phyloP scores from a whole-genome alignment of 768 basidiomycete genomes.

The Saitozyma sp. region DNA sequence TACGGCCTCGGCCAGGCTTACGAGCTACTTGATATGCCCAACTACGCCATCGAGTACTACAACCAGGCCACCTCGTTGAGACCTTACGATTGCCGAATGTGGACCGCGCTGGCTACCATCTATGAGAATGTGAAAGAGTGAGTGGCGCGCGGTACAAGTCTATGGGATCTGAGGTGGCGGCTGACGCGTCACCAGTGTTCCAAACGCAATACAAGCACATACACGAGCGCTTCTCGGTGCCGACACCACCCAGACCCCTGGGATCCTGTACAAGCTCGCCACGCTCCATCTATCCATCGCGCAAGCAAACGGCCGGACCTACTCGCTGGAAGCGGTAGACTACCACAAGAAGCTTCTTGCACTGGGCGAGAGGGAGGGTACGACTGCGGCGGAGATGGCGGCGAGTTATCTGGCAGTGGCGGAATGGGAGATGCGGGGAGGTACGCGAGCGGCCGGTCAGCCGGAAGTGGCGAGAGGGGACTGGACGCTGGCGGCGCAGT shows the following conservation, averaged over 20 bases:
- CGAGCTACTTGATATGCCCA: conserved; percentile 92
- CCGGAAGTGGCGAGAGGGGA: conserved; percentile 52
- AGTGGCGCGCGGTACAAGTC: conserved; percentile 28
- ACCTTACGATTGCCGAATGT: conserved; percentile 95
- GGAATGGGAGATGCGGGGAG: conserved; percentile 63
- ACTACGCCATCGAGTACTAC: conserved; percentile 94
- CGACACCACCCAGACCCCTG: conserved; percentile 44
- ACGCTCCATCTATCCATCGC: conserved; percentile 36
- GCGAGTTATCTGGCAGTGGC: conserved; percentile 83
- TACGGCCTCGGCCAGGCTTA: conserved; percentile 98
- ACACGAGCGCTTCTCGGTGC: conserved; percentile 70
- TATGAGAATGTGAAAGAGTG: conserved; percentile 89
- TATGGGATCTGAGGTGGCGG: neutral
- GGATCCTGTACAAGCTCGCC: conserved; percentile 48
- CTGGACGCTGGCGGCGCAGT: conserved; percentile 64
- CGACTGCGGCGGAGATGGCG: conserved; percentile 64
- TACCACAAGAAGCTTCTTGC: conserved; percentile 65
- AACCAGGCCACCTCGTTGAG: conserved; percentile 90
- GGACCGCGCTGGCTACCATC: conserved; percentile 91
- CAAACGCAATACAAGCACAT: conserved; percentile 88
- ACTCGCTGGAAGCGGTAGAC: conserved; percentile 70
- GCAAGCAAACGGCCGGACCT: conserved; percentile 50
- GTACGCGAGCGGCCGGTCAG: neutral
- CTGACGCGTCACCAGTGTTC: conserved; percentile 58
- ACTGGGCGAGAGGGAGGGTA: conserved; percentile 49